Conservation (phyloP, 495 filamentous ascomycete genomes). For the Bacidia gigantensis region DNA sequence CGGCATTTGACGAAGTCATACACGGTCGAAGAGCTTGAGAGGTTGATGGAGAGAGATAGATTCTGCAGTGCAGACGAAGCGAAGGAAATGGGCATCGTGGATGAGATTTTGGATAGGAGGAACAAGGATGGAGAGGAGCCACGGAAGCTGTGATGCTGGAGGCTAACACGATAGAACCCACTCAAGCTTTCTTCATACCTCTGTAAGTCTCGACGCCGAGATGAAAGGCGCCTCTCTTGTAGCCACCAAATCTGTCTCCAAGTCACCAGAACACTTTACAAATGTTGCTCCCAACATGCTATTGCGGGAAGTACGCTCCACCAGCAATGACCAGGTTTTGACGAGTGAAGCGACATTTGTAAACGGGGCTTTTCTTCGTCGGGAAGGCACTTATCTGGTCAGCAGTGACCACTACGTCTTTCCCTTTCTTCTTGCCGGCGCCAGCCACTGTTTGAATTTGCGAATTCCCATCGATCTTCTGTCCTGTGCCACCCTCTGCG, state of each 20-base stretch:
- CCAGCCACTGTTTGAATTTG: slow-evolving; percentile 29
- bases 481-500: slow-evolving; percentile 37
- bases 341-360: slow-evolving; percentile 82
- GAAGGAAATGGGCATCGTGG: slow-evolving; percentile 76
- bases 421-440: slow-evolving; percentile 64
- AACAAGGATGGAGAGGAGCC: slow-evolving; percentile 25
- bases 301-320: slow-evolving; percentile 62
- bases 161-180: no score
- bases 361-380: slow-evolving; percentile 89
- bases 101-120: slow-evolving; percentile 64
- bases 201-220: no score
- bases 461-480: slow-evolving; percentile 36
- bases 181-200: no score
- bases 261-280: no score
- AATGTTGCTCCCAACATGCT: no score
- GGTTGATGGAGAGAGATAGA: slow-evolving; percentile 90
- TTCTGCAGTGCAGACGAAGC: slow-evolving; percentile 86
- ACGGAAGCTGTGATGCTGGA: background rate
- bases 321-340: slow-evolving; percentile 86
- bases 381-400: slow-evolving; percentile 89
- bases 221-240: no score
- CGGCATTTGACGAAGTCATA: slow-evolving; percentile 67
- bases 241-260: background rate
- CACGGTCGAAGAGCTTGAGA: slow-evolving; percentile 70
- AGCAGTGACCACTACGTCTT: slow-evolving; percentile 77